Evolutionary conservation across 768 basidiomycete genomes (phyloP).

Genomic region (Auricularia heimuer): DNA sequence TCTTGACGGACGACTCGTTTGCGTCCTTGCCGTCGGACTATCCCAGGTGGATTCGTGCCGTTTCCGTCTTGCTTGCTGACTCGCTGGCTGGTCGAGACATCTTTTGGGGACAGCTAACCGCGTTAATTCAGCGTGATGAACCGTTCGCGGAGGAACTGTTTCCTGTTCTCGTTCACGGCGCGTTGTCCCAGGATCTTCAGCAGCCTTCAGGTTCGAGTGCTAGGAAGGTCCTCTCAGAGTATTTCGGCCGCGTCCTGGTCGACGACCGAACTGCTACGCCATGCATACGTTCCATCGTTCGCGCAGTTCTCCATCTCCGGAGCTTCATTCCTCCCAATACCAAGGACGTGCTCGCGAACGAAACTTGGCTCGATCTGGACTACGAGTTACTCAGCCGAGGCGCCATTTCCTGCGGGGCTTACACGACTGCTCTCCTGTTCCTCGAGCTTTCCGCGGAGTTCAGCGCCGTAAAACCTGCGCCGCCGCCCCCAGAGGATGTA

Average conservation of each 20-base stretch:
- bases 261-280: constrained; percentile 27
- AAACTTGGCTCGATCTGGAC: constrained; percentile 77
- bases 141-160: constrained; percentile 57
- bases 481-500: constrained; percentile 44
- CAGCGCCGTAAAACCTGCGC: constrained; percentile 22
- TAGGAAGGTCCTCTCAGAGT: constrained; percentile 30
- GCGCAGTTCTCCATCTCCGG: constrained; percentile 72
- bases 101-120: constrained; percentile 61
- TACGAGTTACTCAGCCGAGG: constrained; percentile 59
- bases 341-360: constrained; percentile 40
- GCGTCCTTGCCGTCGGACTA: constrained; percentile 34
- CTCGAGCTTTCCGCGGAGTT: constrained; percentile 66
- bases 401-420: constrained; percentile 71
- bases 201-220: constrained; percentile 15
- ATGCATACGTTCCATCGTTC: constrained; percentile 54
- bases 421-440: constrained; percentile 84
- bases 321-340: constrained; percentile 38
- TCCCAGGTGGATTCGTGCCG: constrained; percentile 47
- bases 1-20: background rate
- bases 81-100: constrained; percentile 41
- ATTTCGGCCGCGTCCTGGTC: constrained; percentile 48
- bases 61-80: constrained; percentile 50
- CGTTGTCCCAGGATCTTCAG: constrained; percentile 18
- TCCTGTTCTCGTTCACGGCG: constrained; percentile 64
- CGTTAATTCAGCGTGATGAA: constrained; percentile 45